Evolutionary conservation across 1,284 basidiomycete species (phyloP).

Genomic region (Ustilago nuda): DNA sequence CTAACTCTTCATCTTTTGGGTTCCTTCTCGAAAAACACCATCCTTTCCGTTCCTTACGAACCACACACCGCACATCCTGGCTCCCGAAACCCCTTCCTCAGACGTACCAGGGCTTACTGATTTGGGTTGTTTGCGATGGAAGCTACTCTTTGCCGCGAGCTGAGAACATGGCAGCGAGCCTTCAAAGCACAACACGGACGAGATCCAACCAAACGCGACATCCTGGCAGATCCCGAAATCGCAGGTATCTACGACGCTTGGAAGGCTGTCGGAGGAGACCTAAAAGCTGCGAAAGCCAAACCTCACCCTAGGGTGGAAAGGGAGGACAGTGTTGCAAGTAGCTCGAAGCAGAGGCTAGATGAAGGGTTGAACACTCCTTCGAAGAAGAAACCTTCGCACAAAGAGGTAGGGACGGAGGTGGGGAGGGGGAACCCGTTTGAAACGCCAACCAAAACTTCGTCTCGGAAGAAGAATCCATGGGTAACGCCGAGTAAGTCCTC

Average conservation of each 20-base stretch:
- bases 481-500: not conserved
- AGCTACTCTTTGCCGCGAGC: slow-evolving; percentile 45
- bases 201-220: slow-evolving; percentile 60
- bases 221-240: slow-evolving; percentile 51
- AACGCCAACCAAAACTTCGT: slow-evolving; percentile 22
- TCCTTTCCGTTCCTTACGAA: not conserved
- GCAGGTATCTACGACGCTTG: slow-evolving; percentile 60
- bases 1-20: not conserved
- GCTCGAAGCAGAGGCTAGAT: slow-evolving; percentile 23
- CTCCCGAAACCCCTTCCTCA: not conserved
- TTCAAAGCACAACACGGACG: slow-evolving; percentile 54
- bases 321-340: slow-evolving; percentile 8
- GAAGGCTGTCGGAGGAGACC: slow-evolving; percentile 50
- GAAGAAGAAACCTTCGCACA: slow-evolving; percentile 9
- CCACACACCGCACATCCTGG: not conserved
- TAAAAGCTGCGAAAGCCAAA: slow-evolving; percentile 11
- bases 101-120: not conserved
- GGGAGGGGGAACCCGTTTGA: slow-evolving; percentile 31
- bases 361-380: slow-evolving; percentile 32
- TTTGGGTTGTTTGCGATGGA: slow-evolving; percentile 30
- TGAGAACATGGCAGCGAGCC: slow-evolving; percentile 48
- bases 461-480: not conserved
- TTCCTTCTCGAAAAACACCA: slow-evolving; percentile 7
- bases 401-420: not conserved
- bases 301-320: not conserved